Evolutionary conservation across 345 rosid genomes (phyloP), one percentile per base, ranked within the genome.

Genomic region (Salix caprea): DNA sequence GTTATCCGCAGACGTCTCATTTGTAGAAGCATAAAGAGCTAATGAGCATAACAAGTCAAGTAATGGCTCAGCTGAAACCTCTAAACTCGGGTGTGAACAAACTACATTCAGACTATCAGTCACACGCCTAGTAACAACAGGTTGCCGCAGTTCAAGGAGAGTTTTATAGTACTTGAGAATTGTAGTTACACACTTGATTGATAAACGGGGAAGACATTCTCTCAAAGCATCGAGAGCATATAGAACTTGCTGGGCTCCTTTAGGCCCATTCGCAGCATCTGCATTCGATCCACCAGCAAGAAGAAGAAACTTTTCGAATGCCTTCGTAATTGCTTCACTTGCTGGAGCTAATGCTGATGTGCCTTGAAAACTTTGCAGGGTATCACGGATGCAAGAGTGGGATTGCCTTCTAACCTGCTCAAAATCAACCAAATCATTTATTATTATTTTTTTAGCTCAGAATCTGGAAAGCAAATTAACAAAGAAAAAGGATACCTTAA

Each of bases 341-440:
- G 91, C 90, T n/a, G 89, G 88, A 18, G 80, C 76, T 40, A 88
- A 73, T 14, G 83, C 77, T 1, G 87, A 76, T 19, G 86, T 88
- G 52, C 91, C 89, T 73, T 81, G 89, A 74, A 90, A 84, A 81
- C 84, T 82, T 76, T 82, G 89, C 54, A 96, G 76, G 62, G 86
- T 83, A 61, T 90, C 94, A 32, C 92, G 90, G 70, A 85, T 79
- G 69, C 91, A 86, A 44, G 74, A 65, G 56, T 89, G 91, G 6
- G 96, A 80, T 79, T 92, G 94, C 85, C 82, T 91, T 72, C 99
- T 88, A 73, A 91, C 97, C 98, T 94, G 84, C 69, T 48, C n/a
- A 50, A 68, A 23, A 28, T 8, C 39, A 56, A 71, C 28, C 39
- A 32, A 32, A 50, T 34, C 7, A 34, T 34, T 34, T 34, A 34